Percentiles rank a stretch among this genome's conserved stretches.
These are phyloP conservation scores for Sphagnum fallax DNA, from an alignment of 228 moss, liverwort and hornwort genomes.

Conservation along the genomic window DNA sequence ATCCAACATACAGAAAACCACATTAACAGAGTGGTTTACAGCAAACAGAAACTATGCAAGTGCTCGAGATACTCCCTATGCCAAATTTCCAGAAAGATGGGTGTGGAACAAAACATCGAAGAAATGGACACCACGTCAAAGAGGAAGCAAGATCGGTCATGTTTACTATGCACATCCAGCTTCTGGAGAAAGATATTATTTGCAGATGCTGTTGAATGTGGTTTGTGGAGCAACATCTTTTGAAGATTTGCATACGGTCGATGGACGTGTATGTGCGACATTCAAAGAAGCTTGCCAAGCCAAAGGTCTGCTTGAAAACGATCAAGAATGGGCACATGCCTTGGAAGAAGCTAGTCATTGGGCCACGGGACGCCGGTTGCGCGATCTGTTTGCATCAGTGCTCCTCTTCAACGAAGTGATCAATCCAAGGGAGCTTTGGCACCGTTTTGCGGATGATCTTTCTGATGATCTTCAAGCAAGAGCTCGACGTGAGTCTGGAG, in stretches of 20 bases:
- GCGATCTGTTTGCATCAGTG: background rate
- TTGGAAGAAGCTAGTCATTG: constrained; percentile 3
- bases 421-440: too few relatives aligned
- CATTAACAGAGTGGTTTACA: background rate
- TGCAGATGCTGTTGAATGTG: background rate
- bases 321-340: constrained; percentile 4
- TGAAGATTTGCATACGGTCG: background rate
- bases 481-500: background rate
- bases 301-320: background rate
- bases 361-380: background rate
- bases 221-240: background rate
- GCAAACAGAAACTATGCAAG: background rate
- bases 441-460: too few relatives aligned
- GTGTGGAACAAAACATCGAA: too few relatives aligned
- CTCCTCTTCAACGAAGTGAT: background rate
- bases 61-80: background rate
- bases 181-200: background rate
- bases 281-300: constrained; percentile 2
- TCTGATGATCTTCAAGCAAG: too few relatives aligned
- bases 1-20: background rate
- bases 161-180: too few relatives aligned
- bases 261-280: background rate
- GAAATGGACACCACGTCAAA: too few relatives aligned
- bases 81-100: too few relatives aligned
- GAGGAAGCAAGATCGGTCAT: too few relatives aligned